Evolutionary conservation across 2,329 filamentous ascomycete species (phyloP), one percentile per base, ranked within the genome.

Genomic region (Coniella lustricola): DNA sequence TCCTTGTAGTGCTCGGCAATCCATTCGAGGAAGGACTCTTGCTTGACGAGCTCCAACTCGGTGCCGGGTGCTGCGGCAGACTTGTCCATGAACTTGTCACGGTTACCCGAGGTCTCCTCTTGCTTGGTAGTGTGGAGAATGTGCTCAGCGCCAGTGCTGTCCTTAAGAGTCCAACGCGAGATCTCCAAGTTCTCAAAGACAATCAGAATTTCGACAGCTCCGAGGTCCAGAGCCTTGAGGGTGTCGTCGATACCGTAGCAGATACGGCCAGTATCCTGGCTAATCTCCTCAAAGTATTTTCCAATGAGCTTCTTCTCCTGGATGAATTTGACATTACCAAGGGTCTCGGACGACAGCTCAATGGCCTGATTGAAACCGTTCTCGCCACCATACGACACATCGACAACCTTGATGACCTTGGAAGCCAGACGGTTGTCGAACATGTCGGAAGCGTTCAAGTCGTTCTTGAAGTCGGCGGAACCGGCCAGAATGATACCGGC

Each of bases 311-410:
- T 98, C 85, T 98, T 98, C 79, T 98, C 93, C 72, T 98, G 93
- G 67, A 98, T 96, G 69, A 98, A 98, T 74, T 98, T 98, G 79
- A 98, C 93, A 66, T 97, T 98, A 70, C 90, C 87, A 41, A 98
- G 80, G 7, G 93, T 98, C 76, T 98, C 94, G 7, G 90, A 81
- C 21, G 93, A 85, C 61, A 98, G 71, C 66, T 98, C 93, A 56
- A 98, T 98, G 52, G 93, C 93, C 74, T 98, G 94, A 75, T 98
- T 98, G 80, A 98, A 98, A 40, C 93, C 93, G 75, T 97, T 97
- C 74, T 98, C 94, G 59, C 93, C 93, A 67, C 93, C 93, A 63
- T 98, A 98, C 13, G 91, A 97, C 38, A 98, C 94, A 67, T 98
- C 93, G 32, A 98, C 94, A 38, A 98, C 87, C 74, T 98, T 98